phyloP scores from a whole-genome alignment of 192 early-diverging fungal species.

The Coemansia sp. region DNA sequence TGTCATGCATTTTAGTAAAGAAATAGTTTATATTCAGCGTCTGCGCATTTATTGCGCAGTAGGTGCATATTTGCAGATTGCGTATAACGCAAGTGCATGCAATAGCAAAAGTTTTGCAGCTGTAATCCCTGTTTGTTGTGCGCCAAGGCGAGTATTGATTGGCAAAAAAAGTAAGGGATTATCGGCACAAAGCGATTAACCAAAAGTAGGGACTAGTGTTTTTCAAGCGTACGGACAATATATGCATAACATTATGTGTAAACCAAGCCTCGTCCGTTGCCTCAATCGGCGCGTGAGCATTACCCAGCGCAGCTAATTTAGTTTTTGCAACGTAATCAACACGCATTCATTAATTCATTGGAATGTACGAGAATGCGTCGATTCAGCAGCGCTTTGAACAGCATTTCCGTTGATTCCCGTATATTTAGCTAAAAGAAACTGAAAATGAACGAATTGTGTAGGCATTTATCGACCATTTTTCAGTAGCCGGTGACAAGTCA shows the following conservation, averaged over 20 bases:
- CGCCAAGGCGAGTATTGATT: too few relatives aligned
- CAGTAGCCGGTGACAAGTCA: neutral
- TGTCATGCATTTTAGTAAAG: constrained; percentile 13
- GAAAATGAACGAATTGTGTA: neutral
- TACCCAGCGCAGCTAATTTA: neutral
- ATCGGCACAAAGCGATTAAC: too few relatives aligned
- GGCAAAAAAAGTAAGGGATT: too few relatives aligned
- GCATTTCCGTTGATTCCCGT: neutral
- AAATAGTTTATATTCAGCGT: neutral
- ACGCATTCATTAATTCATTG: neutral
- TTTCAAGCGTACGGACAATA: neutral
- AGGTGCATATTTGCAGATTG: constrained; percentile 5
- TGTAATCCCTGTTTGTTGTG: too few relatives aligned
- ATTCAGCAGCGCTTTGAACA: neutral
- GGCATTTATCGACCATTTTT: neutral
- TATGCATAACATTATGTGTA: neutral
- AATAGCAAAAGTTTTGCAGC: neutral
- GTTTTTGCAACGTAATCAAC: neutral
- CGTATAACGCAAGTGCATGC: constrained; percentile 4
- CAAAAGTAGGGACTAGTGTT: neutral
- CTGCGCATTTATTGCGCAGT: constrained; percentile 41
- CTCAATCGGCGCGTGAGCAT: constrained; percentile 13
- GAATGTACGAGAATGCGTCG: neutral
- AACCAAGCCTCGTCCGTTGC: neutral
- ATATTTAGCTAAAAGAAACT: neutral